Conservation (phyloP, 1,139 yeast genomes). For the Lodderomyces metapsilosis region DNA sequence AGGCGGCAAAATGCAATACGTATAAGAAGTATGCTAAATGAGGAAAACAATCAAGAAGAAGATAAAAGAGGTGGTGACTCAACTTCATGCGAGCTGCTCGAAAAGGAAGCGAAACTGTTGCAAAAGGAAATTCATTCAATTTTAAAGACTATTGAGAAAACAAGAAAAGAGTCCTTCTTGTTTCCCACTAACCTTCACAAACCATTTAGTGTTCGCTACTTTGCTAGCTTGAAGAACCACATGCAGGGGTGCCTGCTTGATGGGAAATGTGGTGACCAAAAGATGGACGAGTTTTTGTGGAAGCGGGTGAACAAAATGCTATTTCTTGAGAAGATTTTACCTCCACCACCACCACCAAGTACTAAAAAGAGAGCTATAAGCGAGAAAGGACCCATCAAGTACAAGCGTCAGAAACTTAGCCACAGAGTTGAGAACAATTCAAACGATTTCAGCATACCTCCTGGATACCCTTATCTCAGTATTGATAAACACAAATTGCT, state of each 20-base stretch:
- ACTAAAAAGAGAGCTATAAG: conserved; percentile 6
- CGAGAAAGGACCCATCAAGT: not conserved
- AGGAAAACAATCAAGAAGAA: not conserved
- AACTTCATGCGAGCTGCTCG: not conserved
- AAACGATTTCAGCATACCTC: conserved; percentile 1
- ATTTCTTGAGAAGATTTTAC: conserved; percentile 12
- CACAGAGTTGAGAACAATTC: not conserved
- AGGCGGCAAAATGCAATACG: conserved; percentile 24
- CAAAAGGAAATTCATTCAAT: conserved; percentile 13
- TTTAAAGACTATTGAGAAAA: conserved; percentile 2
- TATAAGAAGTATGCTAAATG: conserved; percentile 8
- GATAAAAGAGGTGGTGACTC: too few relatives aligned
- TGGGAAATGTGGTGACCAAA: conserved; percentile 17
- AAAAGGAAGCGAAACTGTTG: conserved; percentile 11
- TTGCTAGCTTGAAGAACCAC: conserved; percentile 4
- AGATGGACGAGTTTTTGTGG: conserved; percentile 22
- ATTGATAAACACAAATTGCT: conserved; percentile 21
- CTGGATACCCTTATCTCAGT: conserved; percentile 7
- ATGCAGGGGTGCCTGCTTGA: conserved; percentile 2
- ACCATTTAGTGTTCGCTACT: conserved; percentile 4
- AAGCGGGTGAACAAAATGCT: conserved; percentile 18
- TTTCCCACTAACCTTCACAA: conserved; percentile 8
- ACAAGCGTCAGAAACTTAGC: conserved; percentile 7
- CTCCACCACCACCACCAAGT: conserved; percentile 5
- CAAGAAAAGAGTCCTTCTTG: conserved; percentile 9